phyloP scores from a whole-genome alignment of 139 green algal genomes.

The Gonium pectorale region DNA sequence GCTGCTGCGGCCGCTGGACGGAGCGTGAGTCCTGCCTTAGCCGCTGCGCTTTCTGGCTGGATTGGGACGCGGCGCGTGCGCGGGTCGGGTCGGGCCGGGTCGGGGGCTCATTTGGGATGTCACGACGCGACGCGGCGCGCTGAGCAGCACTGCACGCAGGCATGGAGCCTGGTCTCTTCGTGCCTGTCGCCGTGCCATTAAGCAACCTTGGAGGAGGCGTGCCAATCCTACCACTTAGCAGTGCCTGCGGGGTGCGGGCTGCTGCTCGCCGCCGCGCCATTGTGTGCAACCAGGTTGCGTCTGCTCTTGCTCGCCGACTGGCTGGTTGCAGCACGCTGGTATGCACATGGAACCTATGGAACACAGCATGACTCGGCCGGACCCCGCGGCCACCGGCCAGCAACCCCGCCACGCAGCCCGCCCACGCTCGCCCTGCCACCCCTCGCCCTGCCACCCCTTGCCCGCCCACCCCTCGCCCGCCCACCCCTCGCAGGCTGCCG shows the following conservation, averaged over 20 bases:
- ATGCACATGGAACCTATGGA: too few species aligned
- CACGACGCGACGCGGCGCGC: neutral
- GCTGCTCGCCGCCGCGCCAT: neutral
- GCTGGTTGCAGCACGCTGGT: too few species aligned
- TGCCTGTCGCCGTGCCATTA: too few species aligned
- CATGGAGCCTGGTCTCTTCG: too few species aligned
- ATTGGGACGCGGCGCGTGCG: neutral
- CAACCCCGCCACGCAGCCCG: neutral
- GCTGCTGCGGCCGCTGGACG: conserved; percentile 35
- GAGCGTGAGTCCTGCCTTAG: conserved; percentile 30
- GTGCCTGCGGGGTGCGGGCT: neutral
- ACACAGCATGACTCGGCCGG: too few species aligned
- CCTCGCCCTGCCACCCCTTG: neutral
- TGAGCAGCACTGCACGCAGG: too few species aligned
- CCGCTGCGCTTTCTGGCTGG: too few species aligned
- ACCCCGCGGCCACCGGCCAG: too few species aligned
- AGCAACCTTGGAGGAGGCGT: too few species aligned
- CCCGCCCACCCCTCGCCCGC: neutral
- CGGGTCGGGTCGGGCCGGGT: neutral
- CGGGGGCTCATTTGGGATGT: neutral
- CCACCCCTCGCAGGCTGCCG: neutral
- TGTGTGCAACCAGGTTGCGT: neutral
- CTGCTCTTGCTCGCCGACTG: neutral
- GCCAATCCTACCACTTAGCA: too few species aligned
- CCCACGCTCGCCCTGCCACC: neutral